Base-by-base conservation (phyloP, 202 grass and related monocot genomes). In the Panicum hallii region DNA sequence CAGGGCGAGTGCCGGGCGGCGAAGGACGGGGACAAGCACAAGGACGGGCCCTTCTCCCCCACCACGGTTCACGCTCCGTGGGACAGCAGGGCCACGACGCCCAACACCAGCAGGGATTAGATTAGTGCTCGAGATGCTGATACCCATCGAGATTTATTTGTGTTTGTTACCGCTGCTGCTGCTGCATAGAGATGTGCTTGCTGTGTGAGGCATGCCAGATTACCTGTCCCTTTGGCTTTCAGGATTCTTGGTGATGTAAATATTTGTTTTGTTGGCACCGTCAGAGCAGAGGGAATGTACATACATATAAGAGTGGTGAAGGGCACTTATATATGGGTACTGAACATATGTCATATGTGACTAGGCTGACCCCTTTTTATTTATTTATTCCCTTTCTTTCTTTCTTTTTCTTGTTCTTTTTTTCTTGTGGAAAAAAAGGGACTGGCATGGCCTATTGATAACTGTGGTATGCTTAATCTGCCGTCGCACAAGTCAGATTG, bases 41-140 rank as follows among this genome's bases (percentile, higher is more conserved):
- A 88, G 63, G 77, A 70, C 68, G 45, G 70, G 50, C 78, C 87
- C 3, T 4, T 82, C 11, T 97, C 95, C 1, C 95, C 95, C 0
- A 74, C 92, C 78, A 92, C 88, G 0, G 92, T 97, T 6, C 82
- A 86, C 5, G 85, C 82, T 43, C 83, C 70, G 7, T 97, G 95
- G 95, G 79, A 81, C 28, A 97, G 95, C 85, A 89, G 52, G 66
- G 38, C 9, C 10, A 97, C 95, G 0, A 97, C 94, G 69, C 94
- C 95, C 22, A 94, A 94, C 78, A 44, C 92, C 61, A 72, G 75
- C 72, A 71, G 22, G 56, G 70, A 83, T 36, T 79, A 87, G 63
- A 78, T 32, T 28, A 71, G 63, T 56, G 55, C 13, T 50, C 66
- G 49, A 63, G 43, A 1, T 26, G 26, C 26, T 26, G 26, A 26